These are phyloP conservation scores for Porodaedalea pini DNA, from an alignment of 1,284 basidiomycete genomes.

Conservation along the genomic window DNA sequence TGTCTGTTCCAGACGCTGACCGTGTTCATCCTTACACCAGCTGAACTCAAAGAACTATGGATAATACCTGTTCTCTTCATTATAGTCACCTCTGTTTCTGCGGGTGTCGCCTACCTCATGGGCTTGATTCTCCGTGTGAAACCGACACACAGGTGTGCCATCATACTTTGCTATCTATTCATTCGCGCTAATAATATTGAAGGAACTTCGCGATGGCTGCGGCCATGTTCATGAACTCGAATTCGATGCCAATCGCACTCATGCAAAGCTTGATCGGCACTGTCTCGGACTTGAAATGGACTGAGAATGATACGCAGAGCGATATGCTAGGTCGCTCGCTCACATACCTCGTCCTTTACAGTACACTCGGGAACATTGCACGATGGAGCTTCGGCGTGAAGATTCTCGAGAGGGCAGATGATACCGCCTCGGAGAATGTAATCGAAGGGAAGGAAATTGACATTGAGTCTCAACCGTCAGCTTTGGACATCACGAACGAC, in stretches of 20 bases:
- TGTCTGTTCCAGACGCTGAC: background rate
- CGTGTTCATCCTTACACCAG: conserved; percentile 34
- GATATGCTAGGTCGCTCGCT: conserved; percentile 90
- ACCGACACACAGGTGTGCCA: conserved; percentile 53
- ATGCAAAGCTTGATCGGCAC: conserved; percentile 89
- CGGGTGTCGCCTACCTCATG: conserved; percentile 48
- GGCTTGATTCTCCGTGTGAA: conserved; percentile 51
- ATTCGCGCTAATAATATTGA: background rate
- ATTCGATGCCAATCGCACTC: conserved; percentile 89
- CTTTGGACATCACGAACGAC: background rate
- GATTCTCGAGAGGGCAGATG: conserved; percentile 70
- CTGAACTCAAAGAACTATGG: conserved; percentile 85
- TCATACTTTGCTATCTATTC: background rate
- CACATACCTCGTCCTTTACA: conserved; percentile 90
- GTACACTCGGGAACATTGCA: conserved; percentile 90
- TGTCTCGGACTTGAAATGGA: conserved; percentile 84
- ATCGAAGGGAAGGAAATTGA: conserved; percentile 1
- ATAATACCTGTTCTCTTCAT: conserved; percentile 85
- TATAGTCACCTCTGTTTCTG: conserved; percentile 65
- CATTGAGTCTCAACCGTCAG: background rate
- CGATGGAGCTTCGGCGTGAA: conserved; percentile 55
- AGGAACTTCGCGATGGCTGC: conserved; percentile 85
- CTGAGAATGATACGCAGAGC: conserved; percentile 72
- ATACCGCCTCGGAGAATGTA: conserved; percentile 11
- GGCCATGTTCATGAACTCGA: conserved; percentile 88